A percentile compares a stretch with the other conserved stretches of the same genome.
phyloP scores from a whole-genome alignment of 345 rosid genomes.

The Euphorbia tirucalli region DNA sequence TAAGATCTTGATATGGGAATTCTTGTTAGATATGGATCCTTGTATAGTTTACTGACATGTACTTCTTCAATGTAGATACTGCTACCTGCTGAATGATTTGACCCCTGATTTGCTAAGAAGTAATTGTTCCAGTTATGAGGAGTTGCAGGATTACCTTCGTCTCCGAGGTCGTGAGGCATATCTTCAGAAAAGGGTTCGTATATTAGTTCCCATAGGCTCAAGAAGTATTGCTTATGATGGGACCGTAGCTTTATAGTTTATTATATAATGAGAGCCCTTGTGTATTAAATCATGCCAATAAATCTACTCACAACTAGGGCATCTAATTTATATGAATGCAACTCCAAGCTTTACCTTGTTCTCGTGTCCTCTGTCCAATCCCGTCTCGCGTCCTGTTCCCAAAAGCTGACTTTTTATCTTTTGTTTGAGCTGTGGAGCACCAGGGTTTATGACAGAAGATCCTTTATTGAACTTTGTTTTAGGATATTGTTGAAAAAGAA shows the following conservation, averaged over 20 bases:
- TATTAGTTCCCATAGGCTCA: neutral
- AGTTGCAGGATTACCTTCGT: constrained; percentile 70
- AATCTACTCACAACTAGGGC: neutral
- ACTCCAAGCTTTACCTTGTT: neutral
- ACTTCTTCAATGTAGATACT: constrained; percentile 52
- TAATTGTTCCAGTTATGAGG: constrained; percentile 63
- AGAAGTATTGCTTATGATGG: constrained; percentile 4
- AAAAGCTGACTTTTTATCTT: too few relatives aligned
- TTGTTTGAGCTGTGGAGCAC: too few relatives aligned
- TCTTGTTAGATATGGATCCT: constrained; percentile 10
- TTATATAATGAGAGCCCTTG: too few relatives aligned
- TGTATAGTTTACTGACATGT: constrained; percentile 9
- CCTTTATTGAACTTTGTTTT: constrained; percentile 7
- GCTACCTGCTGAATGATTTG: constrained; percentile 79
- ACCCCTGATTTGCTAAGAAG: constrained; percentile 70
- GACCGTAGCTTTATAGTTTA: neutral
- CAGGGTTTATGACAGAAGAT: too few relatives aligned
- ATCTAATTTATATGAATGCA: neutral
- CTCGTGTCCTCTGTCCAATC: neutral
- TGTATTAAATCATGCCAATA: neutral
- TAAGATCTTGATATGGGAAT: constrained; percentile 1
- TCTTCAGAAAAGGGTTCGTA: constrained; percentile 77
- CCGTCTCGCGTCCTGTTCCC: too few relatives aligned
- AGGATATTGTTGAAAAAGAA: constrained; percentile 81
- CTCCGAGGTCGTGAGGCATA: constrained; percentile 88